phyloP scores from a whole-genome alignment of 768 basidiomycete genomes.

The Lactarius psammicola region DNA sequence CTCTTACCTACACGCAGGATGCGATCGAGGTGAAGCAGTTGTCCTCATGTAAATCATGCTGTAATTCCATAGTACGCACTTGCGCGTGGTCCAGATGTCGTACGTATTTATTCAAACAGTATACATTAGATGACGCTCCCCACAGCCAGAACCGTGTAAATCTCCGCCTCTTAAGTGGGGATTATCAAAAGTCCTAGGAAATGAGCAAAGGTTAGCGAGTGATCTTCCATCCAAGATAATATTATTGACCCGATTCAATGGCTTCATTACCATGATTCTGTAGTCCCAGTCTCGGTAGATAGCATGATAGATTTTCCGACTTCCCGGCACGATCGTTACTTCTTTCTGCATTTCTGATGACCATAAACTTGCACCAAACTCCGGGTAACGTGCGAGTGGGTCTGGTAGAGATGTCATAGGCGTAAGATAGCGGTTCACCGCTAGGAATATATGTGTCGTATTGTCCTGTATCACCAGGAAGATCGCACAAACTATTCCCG shows the following conservation, averaged over 20 bases:
- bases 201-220: no score
- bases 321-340: background rate
- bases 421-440: background rate
- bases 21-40: no score
- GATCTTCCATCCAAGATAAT: no score
- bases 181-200: no score
- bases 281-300: background rate
- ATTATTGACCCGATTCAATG: background rate
- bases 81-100: no score
- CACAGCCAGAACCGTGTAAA: no score
- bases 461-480: slow-evolving; percentile 2
- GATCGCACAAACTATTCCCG: background rate
- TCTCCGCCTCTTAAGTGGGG: no score
- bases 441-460: background rate
- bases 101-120: no score
- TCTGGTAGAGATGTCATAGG: background rate
- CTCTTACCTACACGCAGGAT: no score
- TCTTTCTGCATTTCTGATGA: background rate
- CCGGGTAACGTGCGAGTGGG: background rate
- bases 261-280: slow-evolving; percentile 7
- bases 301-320: background rate
- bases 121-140: no score
- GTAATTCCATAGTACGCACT: no score
- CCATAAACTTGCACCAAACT: slow-evolving; percentile 7
- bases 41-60: no score